Evolutionary conservation across 495 filamentous ascomycete genomes (phyloP).

Genomic region (Penicillium pancosmium): DNA sequence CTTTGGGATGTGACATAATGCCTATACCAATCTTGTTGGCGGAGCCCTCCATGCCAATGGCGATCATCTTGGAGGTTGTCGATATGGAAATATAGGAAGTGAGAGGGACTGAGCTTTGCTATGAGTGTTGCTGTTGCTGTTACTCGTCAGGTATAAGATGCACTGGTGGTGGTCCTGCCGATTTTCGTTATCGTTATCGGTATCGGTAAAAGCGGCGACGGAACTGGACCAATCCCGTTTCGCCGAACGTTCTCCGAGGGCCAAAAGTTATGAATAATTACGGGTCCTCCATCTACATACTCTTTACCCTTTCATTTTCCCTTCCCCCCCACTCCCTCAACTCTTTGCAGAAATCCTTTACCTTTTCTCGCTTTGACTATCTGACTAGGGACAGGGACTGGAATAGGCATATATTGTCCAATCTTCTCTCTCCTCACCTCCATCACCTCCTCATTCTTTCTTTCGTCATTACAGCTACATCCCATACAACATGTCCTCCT

Average conservation of each 20-base stretch:
- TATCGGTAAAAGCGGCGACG: constrained; percentile 30
- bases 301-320: constrained; percentile 20
- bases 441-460: not conserved
- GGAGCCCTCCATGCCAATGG: constrained; percentile 93
- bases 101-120: not conserved
- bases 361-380: not conserved
- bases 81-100: not conserved
- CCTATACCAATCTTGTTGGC: constrained; percentile 98
- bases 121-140: not conserved
- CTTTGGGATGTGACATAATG: constrained; percentile 78
- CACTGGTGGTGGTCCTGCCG: not conserved
- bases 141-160: too few relatives aligned
- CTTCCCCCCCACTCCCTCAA: constrained; percentile 24
- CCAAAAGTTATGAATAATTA: constrained; percentile 1
- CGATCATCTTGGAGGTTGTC: constrained; percentile 59
- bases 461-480: not conserved
- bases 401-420: constrained; percentile 1
- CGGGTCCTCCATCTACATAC: constrained; percentile 18
- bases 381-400: not conserved
- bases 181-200: constrained; percentile 27
- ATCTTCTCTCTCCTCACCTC: constrained; percentile 7
- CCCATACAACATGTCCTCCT: constrained; percentile 40
- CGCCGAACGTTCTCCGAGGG: constrained; percentile 23
- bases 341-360: not conserved
- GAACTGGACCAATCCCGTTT: constrained; percentile 21